A percentile compares a stretch with the other conserved stretches of the same genome.
These are phyloP conservation scores for Pulveroboletus ravenelii DNA, from an alignment of 768 basidiomycete species.

Conservation along the genomic window DNA sequence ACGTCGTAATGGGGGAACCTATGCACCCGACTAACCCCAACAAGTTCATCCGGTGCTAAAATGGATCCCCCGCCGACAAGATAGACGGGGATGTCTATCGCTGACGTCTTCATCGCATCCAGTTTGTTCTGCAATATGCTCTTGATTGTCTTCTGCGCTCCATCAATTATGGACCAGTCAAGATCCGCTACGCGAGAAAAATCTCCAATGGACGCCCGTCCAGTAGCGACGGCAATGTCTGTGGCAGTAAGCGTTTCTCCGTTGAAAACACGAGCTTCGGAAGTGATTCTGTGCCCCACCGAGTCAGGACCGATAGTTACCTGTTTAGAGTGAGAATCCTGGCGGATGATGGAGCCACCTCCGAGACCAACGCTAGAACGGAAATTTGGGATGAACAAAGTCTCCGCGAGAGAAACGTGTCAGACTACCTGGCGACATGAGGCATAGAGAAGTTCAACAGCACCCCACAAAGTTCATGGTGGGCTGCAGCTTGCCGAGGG, in stretches of 20 bases:
- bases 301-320: conserved; percentile 62
- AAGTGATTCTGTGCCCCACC: conserved; percentile 51
- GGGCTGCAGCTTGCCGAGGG: conserved; percentile 59
- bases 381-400: neutral
- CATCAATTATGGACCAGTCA: conserved; percentile 25
- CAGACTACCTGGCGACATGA: conserved; percentile 39
- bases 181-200: conserved; percentile 19
- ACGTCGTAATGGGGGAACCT: conserved; percentile 49
- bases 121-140: conserved; percentile 42
- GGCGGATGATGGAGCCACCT: conserved; percentile 53
- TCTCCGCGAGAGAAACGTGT: conserved; percentile 2
- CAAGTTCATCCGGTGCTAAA: conserved; percentile 46
- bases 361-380: conserved; percentile 52
- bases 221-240: conserved; percentile 48
- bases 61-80: conserved; percentile 67
- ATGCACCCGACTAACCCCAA: conserved; percentile 48
- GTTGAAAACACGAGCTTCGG: conserved; percentile 51
- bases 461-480: conserved; percentile 57
- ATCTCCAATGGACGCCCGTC: conserved; percentile 30
- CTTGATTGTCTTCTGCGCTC: conserved; percentile 40
- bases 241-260: conserved; percentile 57
- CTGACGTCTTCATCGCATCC: conserved; percentile 63
- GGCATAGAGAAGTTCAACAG: conserved; percentile 60
- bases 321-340: conserved; percentile 28
- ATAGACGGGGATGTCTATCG: conserved; percentile 50